phyloP scores from a whole-genome alignment of 2,329 filamentous ascomycete genomes.

The Botrytis paeoniae region DNA sequence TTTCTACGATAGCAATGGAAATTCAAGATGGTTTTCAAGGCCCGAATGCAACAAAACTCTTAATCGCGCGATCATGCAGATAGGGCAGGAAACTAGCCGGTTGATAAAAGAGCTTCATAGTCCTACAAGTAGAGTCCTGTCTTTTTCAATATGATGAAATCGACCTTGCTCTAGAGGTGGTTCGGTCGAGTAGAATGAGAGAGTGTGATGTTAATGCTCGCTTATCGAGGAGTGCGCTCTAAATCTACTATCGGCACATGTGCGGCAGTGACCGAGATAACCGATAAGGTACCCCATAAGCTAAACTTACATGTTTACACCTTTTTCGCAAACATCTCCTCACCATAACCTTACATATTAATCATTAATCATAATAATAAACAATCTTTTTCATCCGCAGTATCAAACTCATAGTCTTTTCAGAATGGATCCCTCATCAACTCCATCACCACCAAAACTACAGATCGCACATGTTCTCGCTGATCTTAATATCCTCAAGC shows the following conservation, averaged over 20 bases:
- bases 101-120: neutral
- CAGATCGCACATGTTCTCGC: conserved; percentile 18
- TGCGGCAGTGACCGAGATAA: neutral
- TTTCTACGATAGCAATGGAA: neutral
- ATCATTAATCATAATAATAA: neutral
- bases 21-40: neutral
- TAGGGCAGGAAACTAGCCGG: too few relatives aligned
- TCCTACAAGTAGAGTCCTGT: neutral
- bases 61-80: neutral
- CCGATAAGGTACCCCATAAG: conserved; percentile 2
- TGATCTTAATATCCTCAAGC: conserved; percentile 18
- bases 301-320: neutral
- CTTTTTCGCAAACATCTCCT: neutral
- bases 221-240: neutral
- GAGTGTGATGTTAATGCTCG: neutral
- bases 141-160: neutral
- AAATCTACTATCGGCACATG: neutral
- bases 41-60: too few relatives aligned
- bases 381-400: neutral
- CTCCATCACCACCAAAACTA: neutral
- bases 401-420: neutral
- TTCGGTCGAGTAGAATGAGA: neutral
- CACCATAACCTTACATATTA: neutral
- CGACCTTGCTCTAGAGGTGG: neutral
- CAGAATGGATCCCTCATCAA: conserved; percentile 1